Evolutionary conservation across 495 filamentous ascomycete genomes (phyloP).

Genomic region (Pseudevernia furfuracea): DNA sequence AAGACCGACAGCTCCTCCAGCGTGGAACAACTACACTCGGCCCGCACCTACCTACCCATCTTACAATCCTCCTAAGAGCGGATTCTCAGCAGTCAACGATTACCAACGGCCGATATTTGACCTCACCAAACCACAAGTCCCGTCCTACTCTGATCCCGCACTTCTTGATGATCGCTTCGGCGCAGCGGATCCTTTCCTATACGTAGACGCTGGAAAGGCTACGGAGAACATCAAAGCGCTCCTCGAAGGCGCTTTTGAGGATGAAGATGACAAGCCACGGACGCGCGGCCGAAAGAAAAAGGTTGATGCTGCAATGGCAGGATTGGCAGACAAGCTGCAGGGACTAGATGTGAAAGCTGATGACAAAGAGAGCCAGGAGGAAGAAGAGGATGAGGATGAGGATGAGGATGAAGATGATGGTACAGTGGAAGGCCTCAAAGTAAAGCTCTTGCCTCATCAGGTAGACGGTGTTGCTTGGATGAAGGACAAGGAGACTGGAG

Average conservation of each 20-base stretch:
- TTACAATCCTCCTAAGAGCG: conserved; percentile 5
- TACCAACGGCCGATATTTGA: conserved; percentile 42
- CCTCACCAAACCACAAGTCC: conserved; percentile 34
- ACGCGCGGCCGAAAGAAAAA: conserved; percentile 49
- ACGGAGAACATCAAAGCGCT: conserved; percentile 80
- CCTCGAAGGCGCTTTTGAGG: conserved; percentile 79
- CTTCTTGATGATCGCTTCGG: conserved; percentile 34
- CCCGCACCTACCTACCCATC: conserved; percentile 39
- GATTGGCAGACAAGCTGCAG: conserved; percentile 53
- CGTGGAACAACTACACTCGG: conserved; percentile 35
- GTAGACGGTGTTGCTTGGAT: conserved; percentile 91
- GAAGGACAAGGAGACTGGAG: conserved; percentile 76
- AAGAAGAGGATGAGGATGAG: conserved; percentile 47
- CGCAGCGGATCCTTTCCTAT: conserved; percentile 51
- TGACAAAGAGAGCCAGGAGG: conserved; percentile 31
- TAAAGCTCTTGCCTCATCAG: conserved; percentile 85
- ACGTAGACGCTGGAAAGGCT: conserved; percentile 70
- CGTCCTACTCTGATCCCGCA: conserved; percentile 25
- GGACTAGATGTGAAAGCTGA: conserved; percentile 44
- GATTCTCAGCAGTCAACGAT: conserved; percentile 29
- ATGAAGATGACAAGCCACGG: conserved; percentile 58
- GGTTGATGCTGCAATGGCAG: conserved; percentile 38
- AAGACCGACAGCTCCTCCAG: conserved; percentile 37
- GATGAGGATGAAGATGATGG: conserved; percentile 66
- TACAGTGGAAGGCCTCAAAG: conserved; percentile 72